Base-by-base conservation (phyloP, 2,329 filamentous ascomycete species). In the Fusarium oligoseptatum region DNA sequence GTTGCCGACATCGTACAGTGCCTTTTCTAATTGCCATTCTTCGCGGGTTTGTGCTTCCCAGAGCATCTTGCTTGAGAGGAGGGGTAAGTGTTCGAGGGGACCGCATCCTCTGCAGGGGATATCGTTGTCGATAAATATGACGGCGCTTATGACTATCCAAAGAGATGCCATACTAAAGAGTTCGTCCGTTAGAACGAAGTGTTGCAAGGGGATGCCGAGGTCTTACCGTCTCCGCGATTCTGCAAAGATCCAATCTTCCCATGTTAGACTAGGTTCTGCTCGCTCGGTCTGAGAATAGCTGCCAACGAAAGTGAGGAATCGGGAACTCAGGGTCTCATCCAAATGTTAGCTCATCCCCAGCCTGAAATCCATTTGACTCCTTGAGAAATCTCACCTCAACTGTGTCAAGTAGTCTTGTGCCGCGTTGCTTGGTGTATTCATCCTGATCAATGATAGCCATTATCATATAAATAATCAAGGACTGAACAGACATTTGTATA, bases 211-310 rank as follows among this genome's bases (percentile, higher is more conserved):
- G n/a, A n/a, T n/a, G n/a, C n/a, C n/a, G n/a, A n/a, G n/a, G n/a
- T n/a, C n/a, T 39, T 72, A 76, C 77, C 80, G 68, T 29, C 81
- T 73, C 0, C 81, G 73, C 0, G 81, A 80, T 57, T 82, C 81
- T 0, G 78, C 77, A 29, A 80, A 78, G 6, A 82, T 76, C 80
- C 80, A 82, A 9, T 78, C 75, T 57, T 80, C 69, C 81, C 80
- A 82, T 2, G 69, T 76, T 4, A 15, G 36, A 7, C 76, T 77
- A 2, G 74, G 70, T 10, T 73, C 45, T 1, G 45, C 55, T 3
- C 50, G 4, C 15, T 81, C 78, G 0, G 77, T 71, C 6, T 50
- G 62, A 1, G 73, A 70, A 15, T 70, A 80, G 2, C 10, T 65
- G 0, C 66, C 70, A 0, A 67, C 20, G 4, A 75, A 50, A 0